Evolutionary conservation across 2,329 filamentous ascomycete genomes (phyloP).

Genomic region (Arthrobotrys pseudoclavata): DNA sequence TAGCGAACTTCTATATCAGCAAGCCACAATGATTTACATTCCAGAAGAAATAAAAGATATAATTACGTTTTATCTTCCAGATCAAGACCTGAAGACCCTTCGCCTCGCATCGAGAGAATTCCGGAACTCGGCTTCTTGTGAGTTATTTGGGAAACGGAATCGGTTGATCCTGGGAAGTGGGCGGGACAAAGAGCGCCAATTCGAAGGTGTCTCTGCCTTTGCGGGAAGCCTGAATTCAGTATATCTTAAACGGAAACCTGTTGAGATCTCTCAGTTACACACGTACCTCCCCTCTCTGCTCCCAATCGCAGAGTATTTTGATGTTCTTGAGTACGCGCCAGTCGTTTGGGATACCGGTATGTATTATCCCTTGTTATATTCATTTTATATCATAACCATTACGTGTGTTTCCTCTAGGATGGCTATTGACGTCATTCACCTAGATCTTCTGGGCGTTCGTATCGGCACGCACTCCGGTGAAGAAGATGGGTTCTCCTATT

Average conservation of each 20-base stretch:
- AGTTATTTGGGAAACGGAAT: conserved; percentile 1
- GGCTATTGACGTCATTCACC: too few species aligned
- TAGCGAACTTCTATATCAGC: too few species aligned
- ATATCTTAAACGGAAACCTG: neutral
- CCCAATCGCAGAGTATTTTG: conserved; percentile 1
- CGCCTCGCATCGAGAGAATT: neutral
- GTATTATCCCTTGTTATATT: neutral
- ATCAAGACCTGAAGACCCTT: too few species aligned
- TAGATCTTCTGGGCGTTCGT: neutral
- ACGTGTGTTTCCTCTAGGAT: neutral
- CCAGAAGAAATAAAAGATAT: too few species aligned
- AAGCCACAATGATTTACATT: too few species aligned
- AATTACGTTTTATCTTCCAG: too few species aligned
- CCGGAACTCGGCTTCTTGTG: neutral
- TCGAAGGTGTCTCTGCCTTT: neutral
- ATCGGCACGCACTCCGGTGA: conserved; percentile 7
- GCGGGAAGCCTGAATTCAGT: too few species aligned
- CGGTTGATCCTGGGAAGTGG: neutral
- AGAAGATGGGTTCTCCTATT: neutral
- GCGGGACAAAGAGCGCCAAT: neutral
- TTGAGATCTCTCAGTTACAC: neutral
- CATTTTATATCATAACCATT: neutral
- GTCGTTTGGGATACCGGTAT: neutral
- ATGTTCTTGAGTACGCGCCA: neutral
- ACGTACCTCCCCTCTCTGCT: neutral